phyloP scores from a whole-genome alignment of 331 rosid genomes.

The Erythrophleum ivorense region DNA sequence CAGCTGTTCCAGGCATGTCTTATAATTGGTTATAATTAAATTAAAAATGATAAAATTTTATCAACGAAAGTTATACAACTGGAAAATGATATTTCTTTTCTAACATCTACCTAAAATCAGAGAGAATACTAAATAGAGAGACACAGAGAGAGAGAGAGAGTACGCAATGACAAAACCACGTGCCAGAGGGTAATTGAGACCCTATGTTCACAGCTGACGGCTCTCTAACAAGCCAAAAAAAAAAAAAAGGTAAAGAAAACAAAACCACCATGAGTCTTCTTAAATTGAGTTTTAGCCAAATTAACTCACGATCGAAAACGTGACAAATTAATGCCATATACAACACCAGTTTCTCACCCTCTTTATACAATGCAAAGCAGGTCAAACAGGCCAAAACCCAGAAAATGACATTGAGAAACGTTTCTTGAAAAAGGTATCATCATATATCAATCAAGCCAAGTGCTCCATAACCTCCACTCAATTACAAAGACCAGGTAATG shows the following conservation, averaged over 20 bases:
- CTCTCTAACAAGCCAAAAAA: background rate
- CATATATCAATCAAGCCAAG: conserved; percentile 2
- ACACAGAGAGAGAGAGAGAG: background rate
- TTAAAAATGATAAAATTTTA: background rate
- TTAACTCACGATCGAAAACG: background rate
- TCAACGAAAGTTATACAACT: background rate
- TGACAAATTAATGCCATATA: background rate
- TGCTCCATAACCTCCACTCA: background rate
- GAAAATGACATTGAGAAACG: background rate
- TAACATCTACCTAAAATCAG: background rate
- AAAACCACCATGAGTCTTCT: background rate
- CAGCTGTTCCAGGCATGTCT: background rate
- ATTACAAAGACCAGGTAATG: background rate
- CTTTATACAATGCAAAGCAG: background rate
- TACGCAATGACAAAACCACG: background rate
- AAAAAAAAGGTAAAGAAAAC: background rate
- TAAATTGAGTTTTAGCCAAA: background rate
- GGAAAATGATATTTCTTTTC: background rate
- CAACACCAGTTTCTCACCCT: background rate
- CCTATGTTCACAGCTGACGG: background rate
- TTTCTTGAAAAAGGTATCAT: background rate
- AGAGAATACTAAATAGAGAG: background rate
- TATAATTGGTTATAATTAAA: background rate
- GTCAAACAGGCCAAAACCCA: background rate
- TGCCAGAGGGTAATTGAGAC: background rate